These are phyloP conservation scores for Saturnispora dispora DNA, from an alignment of 805 yeast species.

Conservation along the genomic window DNA sequence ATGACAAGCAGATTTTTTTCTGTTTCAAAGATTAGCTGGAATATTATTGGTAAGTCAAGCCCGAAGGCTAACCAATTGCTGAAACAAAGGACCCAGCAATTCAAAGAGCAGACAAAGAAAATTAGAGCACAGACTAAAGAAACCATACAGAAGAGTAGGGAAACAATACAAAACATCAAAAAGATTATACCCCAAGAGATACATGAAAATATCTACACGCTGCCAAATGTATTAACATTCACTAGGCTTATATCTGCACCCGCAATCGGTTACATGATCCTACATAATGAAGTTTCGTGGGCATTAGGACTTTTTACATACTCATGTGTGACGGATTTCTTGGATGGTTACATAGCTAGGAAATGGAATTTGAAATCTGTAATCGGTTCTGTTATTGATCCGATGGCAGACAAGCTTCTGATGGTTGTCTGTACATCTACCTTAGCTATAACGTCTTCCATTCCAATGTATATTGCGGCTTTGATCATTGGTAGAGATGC, in stretches of 20 bases:
- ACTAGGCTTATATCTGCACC: slow-evolving; percentile 82
- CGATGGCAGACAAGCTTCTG: slow-evolving; percentile 86
- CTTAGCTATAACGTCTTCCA: slow-evolving; percentile 53
- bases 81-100: slow-evolving; percentile 2
- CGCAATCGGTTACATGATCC: slow-evolving; percentile 66
- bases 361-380: slow-evolving; percentile 65
- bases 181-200: slow-evolving; percentile 27
- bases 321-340: slow-evolving; percentile 82
- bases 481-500: slow-evolving; percentile 81
- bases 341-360: slow-evolving; percentile 91
- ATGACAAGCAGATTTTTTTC: not conserved
- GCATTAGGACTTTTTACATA: slow-evolving; percentile 73
- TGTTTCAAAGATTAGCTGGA: not conserved
- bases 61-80: slow-evolving; percentile 4
- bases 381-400: slow-evolving; percentile 87
- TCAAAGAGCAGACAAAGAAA: not conserved
- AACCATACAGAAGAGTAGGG: slow-evolving; percentile 10
- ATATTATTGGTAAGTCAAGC: not conserved
- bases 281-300: slow-evolving; percentile 48
- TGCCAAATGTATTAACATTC: slow-evolving; percentile 81
- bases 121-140: not conserved
- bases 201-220: slow-evolving; percentile 60
- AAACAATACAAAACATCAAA: slow-evolving; percentile 22
- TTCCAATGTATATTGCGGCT: slow-evolving; percentile 62
- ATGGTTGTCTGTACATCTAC: slow-evolving; percentile 83